Base-by-base conservation (phyloP, 495 filamentous ascomycete genomes). In the Lasiosphaeria miniovina region DNA sequence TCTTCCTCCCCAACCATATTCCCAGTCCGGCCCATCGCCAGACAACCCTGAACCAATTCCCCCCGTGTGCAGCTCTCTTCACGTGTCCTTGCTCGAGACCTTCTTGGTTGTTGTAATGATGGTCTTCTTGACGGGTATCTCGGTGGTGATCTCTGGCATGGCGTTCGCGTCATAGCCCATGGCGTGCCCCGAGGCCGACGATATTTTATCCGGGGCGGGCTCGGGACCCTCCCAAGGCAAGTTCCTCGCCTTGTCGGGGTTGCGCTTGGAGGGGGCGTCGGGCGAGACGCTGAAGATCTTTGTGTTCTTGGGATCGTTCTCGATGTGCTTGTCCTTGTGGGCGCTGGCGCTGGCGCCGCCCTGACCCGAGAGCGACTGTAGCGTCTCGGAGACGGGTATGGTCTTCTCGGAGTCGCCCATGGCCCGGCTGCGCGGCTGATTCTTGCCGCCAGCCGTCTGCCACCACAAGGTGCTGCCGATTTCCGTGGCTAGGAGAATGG, bases 381-480 rank as follows among this genome's bases (percentile, higher is more conserved):
- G 49, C 34, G 57, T 57, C 57, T 71, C 67, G 4, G 61, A 65
- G 0, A 71, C 10, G 36, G 41, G 15, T 8, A 31, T 36, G 4
- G 49, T 51, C 6, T 12, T 4, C 17, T 24, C 17, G 3, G 40
- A 17, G 36, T 63, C 36, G 8, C 36, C 51, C 41, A 36, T 34
- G 6, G 64, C 49, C 1, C 51, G 54, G 31, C 59, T 51, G 36
- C 59, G 60, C 11, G 69, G 67, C 56, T 71, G 67, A 49, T 61
- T 57, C 11, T 36, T 40, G n/a, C 59, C 68, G 40, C 68, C 68
- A 14, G 51, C 57, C 24, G 68, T 71, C n/a, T 45, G 38, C 56
- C 57, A 71, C 8, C 56, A 54, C n/a, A 69, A 51, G 31, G 62
- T 51, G 45, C 54, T 52, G 43, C 59, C 57, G 52, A 71, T 4